These are phyloP conservation scores for Casuarina cunninghamiana DNA, from an alignment of 306 rosid genomes.

Conservation along the genomic window DNA sequence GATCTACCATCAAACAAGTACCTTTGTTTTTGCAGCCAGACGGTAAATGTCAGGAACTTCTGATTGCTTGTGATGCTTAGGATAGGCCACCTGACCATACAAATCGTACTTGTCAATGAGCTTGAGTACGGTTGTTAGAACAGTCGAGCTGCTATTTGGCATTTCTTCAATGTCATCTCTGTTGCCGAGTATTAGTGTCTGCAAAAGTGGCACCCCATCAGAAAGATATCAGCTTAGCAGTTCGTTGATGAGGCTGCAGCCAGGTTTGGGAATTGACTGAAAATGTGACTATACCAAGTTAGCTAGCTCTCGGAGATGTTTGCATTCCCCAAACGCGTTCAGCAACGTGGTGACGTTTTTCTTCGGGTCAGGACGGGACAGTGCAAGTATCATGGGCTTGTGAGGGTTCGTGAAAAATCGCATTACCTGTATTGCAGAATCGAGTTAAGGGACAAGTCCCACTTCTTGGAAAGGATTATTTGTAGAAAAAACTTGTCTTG, in stretches of 20 bases:
- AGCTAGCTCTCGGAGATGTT: conserved; percentile 66
- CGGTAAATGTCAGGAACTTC: conserved; percentile 80
- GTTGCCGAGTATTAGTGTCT: conserved; percentile 85
- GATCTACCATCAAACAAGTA: conserved; percentile 10
- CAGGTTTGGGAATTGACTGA: not conserved
- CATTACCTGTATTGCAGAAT: conserved; percentile 53
- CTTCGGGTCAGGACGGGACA: conserved; percentile 93
- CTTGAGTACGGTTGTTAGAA: conserved; percentile 66
- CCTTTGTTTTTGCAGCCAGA: conserved; percentile 86
- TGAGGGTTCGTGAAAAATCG: conserved; percentile 84
- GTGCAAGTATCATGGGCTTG: conserved; percentile 82
- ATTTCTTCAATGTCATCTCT: conserved; percentile 79
- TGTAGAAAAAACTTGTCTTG: too few relatives aligned
- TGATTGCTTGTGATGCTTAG: conserved; percentile 85
- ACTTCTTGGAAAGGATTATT: too few relatives aligned
- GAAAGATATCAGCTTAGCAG: conserved; percentile 11
- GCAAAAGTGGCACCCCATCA: conserved; percentile 25
- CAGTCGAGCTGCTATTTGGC: conserved; percentile 65
- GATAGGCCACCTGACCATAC: conserved; percentile 85
- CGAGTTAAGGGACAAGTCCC: conserved; percentile 7
- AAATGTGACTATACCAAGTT: conserved; percentile 53
- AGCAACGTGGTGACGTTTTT: conserved; percentile 80
- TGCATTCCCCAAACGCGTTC: conserved; percentile 82
- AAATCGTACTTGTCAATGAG: conserved; percentile 76
- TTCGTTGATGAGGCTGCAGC: not conserved